Conservation (phyloP, 2,329 filamentous ascomycete species). For the Beauveria medogensis region DNA sequence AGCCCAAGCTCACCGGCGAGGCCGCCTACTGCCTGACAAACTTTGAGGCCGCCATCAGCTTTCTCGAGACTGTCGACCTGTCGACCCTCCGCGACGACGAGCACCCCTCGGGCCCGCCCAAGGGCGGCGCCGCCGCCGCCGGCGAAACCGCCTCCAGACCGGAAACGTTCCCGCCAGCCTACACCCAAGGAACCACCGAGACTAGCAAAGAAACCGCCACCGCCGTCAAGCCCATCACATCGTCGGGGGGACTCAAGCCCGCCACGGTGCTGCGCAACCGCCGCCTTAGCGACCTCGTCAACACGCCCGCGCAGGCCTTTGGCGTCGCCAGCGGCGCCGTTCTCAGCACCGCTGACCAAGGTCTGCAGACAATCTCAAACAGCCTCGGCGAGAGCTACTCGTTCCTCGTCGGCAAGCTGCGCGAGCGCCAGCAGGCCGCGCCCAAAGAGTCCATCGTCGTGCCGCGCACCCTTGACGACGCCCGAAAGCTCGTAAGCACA, state of each 20-base stretch:
- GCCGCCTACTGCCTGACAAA: conserved; percentile 95
- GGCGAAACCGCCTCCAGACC: conserved; percentile 34
- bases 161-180: conserved; percentile 51
- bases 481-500: conserved; percentile 76
- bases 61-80: conserved; percentile 90
- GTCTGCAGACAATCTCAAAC: conserved; percentile 83
- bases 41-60: conserved; percentile 87
- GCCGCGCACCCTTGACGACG: conserved; percentile 88
- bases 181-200: conserved; percentile 36
- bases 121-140: conserved; percentile 38
- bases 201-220: conserved; percentile 24
- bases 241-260: conserved; percentile 36
- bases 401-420: conserved; percentile 81
- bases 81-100: conserved; percentile 81
- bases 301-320: conserved; percentile 73
- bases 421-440: conserved; percentile 48
- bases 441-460: conserved; percentile 46
- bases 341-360: conserved; percentile 81
- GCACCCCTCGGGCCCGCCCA: conserved; percentile 57
- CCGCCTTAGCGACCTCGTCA: conserved; percentile 76
- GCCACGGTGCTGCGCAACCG: conserved; percentile 55
- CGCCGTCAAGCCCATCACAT: conserved; percentile 28
- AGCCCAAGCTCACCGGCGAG: conserved; percentile 82
- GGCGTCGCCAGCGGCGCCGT: conserved; percentile 78
- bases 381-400: conserved; percentile 90